Evolutionary conservation across 371 early-diverging fungal genomes (phyloP), one percentile per base, ranked within the genome.

Genomic region (Chytridium lagenaria): DNA sequence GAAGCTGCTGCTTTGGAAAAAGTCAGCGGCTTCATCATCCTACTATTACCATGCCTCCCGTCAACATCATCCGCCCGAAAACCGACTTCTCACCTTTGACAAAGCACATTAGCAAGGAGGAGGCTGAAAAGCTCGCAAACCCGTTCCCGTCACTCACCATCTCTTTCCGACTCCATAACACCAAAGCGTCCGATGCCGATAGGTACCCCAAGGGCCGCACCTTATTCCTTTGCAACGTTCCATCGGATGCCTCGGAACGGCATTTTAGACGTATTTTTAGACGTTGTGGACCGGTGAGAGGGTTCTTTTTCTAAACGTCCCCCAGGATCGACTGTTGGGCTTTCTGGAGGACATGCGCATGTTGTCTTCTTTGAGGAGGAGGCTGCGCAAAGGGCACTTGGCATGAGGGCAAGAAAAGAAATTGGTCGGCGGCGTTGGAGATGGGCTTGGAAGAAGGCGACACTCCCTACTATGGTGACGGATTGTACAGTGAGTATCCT

Each of bases 141-240:
- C 28, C 28, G 26, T 23, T 15, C 66, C 66, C 12, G 61, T 61
- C 34, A 44, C 26, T n/a, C 66, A 66, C 66, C 49, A 38, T 2
- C 66, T 66, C 44, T 44, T 40, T 66, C 44, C 38, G 66, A 3
- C 66, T 66, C 44, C 66, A 66, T 26, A 40, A 2, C 44, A 44
- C 66, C 2, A 66, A 34, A 67, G 75, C 23, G 67, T 67, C 28
- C 64, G 72, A 37, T 67, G 66, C 38, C 10, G 26, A 66, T 28
- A 3, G 15, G 3, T 44, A 30, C 30, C 66, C 91, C 28, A 79
- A 80, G 34, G 88, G 87, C 79, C 90, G 91, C 52, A 93, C 95
- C 0, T 77, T 96, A 1, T 95, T 93, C 71, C 70, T 95, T 38
- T 78, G 88, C 61, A 95, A 95, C 80, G 74, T 96, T 57, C 97